Evolutionary conservation across 305 asterid genomes (phyloP), one percentile per base, ranked within the genome.

Genomic region (Caryopteris hybrid): DNA sequence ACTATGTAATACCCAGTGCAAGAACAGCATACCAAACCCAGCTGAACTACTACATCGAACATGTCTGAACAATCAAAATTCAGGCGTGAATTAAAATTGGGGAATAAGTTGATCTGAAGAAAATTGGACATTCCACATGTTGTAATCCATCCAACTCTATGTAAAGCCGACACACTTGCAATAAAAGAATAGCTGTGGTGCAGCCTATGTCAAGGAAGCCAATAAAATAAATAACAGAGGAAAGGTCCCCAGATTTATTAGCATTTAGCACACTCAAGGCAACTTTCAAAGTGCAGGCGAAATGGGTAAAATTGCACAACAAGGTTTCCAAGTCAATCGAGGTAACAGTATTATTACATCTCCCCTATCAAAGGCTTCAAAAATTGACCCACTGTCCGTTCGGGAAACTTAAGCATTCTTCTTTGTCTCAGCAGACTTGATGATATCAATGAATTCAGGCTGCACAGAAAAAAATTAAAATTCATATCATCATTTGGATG

Each of bases 361-460:
- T 46, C 79, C 84, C 56, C 66, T 61, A 63, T 56, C 74, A 72
- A 74, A 75, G 67, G 70, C 80, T 59, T 77, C 72, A 74, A 78
- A 82, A 74, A 20, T 68, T 29, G 64, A 45, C 41, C 6, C 3
- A 57, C 71, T 57, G 42, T 14, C 38, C 51, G 8, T 16, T 22
- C 65, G 69, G 9, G 3, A 8, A 71, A 60, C 73, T 85, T 72
- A 91, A 53, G 93, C 85, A 62, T 21, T 85, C 76, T 85, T 91
- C 90, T 89, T 89, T 73, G 84, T 86, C 72, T 85, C 95, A 34
- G 96, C 96, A 17, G 96, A 69, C 81, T 91, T 91, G 91, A 91
- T 85, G 77, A 91, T 91, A 80, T 89, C 96, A n/a, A 91, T 85
- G 87, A 91, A 91, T 64, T 91, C 97, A 69, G 95, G 90, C 98